Evolutionary conservation across 768 basidiomycete genomes (phyloP).

Genomic region (Mycena belliarum): DNA sequence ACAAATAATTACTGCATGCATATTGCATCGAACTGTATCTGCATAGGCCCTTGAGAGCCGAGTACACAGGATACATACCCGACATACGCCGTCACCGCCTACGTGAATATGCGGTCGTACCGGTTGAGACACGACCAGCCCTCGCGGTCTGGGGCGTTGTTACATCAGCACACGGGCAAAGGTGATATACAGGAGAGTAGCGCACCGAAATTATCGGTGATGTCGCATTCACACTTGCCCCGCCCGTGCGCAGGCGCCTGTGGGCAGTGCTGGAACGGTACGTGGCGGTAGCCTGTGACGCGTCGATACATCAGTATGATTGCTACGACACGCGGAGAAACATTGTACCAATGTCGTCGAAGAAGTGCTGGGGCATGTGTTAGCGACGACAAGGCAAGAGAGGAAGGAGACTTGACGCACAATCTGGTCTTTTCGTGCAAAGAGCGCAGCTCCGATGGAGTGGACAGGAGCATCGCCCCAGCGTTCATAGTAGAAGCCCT

Average conservation of each 20-base stretch:
- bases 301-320: not conserved
- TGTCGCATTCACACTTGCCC: conserved; percentile 65
- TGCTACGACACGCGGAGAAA: not conserved
- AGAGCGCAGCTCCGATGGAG: conserved; percentile 54
- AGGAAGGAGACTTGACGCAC: conserved; percentile 5
- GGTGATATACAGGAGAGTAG: not conserved
- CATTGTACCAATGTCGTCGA: conserved; percentile 51
- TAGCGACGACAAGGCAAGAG: not conserved
- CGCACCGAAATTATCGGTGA: conserved; percentile 53
- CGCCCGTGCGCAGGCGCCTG: conserved; percentile 48
- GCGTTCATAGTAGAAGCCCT: conserved; percentile 38
- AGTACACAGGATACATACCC: too few species aligned
- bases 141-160: conserved; percentile 42
- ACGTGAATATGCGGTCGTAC: conserved; percentile 47
- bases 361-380: conserved; percentile 48
- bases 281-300: conserved; percentile 30
- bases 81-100: not conserved
- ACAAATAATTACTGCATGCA: not conserved
- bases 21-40: not conserved
- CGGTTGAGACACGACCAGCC: conserved; percentile 69
- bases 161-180: too few species aligned
- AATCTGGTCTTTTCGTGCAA: conserved; percentile 37
- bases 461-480: conserved; percentile 54
- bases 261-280: conserved; percentile 24
- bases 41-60: too few species aligned